Conservation (phyloP, 345 rosid species). For the Leavenworthia alabamica region DNA sequence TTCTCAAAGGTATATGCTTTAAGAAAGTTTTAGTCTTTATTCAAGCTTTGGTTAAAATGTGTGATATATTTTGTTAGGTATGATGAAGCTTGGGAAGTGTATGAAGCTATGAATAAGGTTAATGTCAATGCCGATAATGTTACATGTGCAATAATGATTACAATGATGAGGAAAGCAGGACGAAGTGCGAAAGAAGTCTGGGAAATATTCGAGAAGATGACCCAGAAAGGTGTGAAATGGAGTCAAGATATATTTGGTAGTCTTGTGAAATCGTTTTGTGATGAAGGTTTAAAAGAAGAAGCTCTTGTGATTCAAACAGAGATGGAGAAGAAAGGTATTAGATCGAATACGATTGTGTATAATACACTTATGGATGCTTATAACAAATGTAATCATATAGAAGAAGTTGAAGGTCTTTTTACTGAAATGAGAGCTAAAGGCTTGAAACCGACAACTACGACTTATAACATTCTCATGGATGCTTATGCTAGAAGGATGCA, state of each 20-base stretch:
- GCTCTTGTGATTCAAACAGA: constrained; percentile 72
- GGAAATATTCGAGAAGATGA: constrained; percentile 73
- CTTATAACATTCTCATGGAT: constrained; percentile 72
- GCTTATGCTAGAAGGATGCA: constrained; percentile 88
- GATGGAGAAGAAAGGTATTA: constrained; percentile 79
- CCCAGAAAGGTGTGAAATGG: constrained; percentile 67
- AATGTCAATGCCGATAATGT: constrained; percentile 60
- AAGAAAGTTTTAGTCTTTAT: not conserved
- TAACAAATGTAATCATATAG: constrained; percentile 58
- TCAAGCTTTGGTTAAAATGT: too few relatives aligned
- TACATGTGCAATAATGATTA: constrained; percentile 69
- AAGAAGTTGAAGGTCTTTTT: constrained; percentile 82
- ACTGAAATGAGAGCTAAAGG: constrained; percentile 67
- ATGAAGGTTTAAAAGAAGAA: constrained; percentile 72
- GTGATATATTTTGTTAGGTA: constrained; percentile 53
- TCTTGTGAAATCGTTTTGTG: constrained; percentile 73
- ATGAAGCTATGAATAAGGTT: constrained; percentile 55
- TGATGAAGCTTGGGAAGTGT: constrained; percentile 65
- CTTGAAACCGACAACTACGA: constrained; percentile 48
- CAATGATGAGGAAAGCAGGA: constrained; percentile 62
- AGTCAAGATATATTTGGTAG: constrained; percentile 63
- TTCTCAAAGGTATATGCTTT: constrained; percentile 45
- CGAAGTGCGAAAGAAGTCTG: constrained; percentile 65
- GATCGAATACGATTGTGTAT: constrained; percentile 56
- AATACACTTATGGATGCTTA: constrained; percentile 82